Evolutionary conservation across 352 stramenopile genomes (phyloP), one percentile per base, ranked within the genome.

Genomic region (Pythium rishiriense): DNA sequence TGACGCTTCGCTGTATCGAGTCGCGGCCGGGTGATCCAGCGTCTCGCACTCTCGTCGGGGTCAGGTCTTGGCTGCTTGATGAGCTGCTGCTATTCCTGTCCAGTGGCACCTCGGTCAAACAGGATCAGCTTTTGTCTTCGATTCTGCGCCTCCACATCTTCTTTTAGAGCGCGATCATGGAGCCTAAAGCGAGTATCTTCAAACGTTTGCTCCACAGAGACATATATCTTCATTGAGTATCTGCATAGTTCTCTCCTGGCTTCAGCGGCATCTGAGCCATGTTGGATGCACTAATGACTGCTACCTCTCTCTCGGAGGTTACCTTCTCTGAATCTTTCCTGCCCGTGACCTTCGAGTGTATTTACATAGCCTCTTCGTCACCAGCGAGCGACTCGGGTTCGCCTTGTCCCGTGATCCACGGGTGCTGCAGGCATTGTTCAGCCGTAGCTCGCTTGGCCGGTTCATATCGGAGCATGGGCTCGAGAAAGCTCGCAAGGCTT

Each of bases 401-500:
- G 24, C 28, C 60, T 33, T 59, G 57, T 19, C 62, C 64, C 26
- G 50, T 62, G 22, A 99, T 79, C 97, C 97, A 99, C 31, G 96
- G 80, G 70, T 98, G 96, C 37, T 92, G 66, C 19, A 99, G 83
- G 49, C 88, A 97, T 47, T 99, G 86, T 33, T 90, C 69, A 4
- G 97, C 97, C 11, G 90, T 99, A 37, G 89, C 88, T 48, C 98
- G 87, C 68, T 98, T 88, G 12, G 65, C 39, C 4, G 82, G 87
- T 43, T 94, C 78, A 58, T 93, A 96, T 19, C 76, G 87, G 53
- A 99, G 79, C 86, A 99, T 98, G 6, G 91, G 93, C 26, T 86
- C 78, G 29, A 99, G 78, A 63, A 99, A 99, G 50, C 93, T 91
- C 43, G 91, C 85, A 15, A 99, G 80, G 37, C 78, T 81, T 25